A percentile compares a stretch with the other conserved stretches of the same genome.
phyloP scores from a whole-genome alignment of 768 basidiomycete species.

The Epithele typhae region DNA sequence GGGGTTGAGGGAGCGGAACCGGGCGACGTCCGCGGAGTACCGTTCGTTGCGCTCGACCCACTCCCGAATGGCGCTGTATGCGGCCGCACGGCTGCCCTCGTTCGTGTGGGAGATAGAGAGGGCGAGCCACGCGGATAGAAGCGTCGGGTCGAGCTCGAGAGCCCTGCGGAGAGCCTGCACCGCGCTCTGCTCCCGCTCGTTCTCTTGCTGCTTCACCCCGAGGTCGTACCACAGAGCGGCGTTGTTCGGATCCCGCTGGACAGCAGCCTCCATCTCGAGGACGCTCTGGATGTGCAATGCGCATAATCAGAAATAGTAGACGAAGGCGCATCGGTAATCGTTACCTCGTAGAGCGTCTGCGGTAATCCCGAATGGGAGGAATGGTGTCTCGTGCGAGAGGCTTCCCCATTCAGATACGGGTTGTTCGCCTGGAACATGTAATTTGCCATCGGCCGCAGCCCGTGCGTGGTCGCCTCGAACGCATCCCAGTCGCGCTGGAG shows the following conservation, averaged over 20 bases:
- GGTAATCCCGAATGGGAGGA: constrained; percentile 27
- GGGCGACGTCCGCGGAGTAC: constrained; percentile 44
- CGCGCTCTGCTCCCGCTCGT: constrained; percentile 90
- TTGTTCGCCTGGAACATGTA: constrained; percentile 79
- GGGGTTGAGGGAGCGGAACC: constrained; percentile 32
- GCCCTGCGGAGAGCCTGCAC: constrained; percentile 80
- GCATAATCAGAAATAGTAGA: constrained; percentile 8
- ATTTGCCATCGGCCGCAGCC: constrained; percentile 48
- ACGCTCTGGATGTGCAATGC: no score
- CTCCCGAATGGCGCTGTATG: constrained; percentile 74
- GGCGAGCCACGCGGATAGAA: constrained; percentile 84
- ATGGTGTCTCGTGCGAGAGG: constrained; percentile 46
- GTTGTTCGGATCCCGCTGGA: constrained; percentile 70
- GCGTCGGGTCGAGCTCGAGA: constrained; percentile 72
- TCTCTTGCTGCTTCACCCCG: constrained; percentile 96
- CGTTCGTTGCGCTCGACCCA: constrained; percentile 72
- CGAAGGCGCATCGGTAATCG: no score
- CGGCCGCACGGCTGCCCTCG: constrained; percentile 69
- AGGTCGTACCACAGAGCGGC: constrained; percentile 85
- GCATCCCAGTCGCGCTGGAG: constrained; percentile 78
- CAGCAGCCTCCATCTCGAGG: constrained; percentile 84
- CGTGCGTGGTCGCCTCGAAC: constrained; percentile 70
- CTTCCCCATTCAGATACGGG: constrained; percentile 68
- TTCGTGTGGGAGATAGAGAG: constrained; percentile 90
- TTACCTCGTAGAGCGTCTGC: constrained; percentile 36